phyloP scores from a whole-genome alignment of 2,329 filamentous ascomycete species.

The Venturia effusa region DNA sequence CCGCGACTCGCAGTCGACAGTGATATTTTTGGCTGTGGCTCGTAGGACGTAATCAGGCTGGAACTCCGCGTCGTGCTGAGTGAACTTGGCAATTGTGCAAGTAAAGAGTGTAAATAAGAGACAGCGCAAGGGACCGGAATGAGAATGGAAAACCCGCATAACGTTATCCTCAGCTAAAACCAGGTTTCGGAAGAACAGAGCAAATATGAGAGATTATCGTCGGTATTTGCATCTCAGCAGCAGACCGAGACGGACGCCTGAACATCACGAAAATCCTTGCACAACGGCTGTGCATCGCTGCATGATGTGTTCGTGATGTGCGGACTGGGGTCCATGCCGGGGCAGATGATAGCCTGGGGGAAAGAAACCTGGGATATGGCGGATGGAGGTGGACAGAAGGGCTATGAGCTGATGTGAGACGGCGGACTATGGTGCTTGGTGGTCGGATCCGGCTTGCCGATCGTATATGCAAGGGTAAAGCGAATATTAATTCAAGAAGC shows the following conservation, averaged over 20 bases:
- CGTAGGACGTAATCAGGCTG: slow-evolving; percentile 38
- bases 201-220: neutral
- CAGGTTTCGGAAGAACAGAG: neutral
- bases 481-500: neutral
- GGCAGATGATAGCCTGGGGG: neutral
- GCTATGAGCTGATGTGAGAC: neutral
- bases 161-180: neutral
- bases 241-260: neutral
- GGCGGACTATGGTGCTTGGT: neutral
- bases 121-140: neutral
- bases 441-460: neutral
- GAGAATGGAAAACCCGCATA: neutral
- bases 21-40: slow-evolving; percentile 32
- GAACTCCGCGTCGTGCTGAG: slow-evolving; percentile 20
- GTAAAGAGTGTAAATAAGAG: neutral
- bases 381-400: neutral
- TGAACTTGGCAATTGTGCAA: neutral
- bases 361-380: neutral
- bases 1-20: slow-evolving; percentile 35
- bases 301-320: neutral
- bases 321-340: neutral
- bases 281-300: neutral
- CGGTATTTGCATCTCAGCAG: neutral
- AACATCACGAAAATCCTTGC: neutral
- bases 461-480: neutral